These are phyloP conservation scores for Ambrosiella xylebori DNA, from an alignment of 2,329 filamentous ascomycete species.

Conservation along the genomic window DNA sequence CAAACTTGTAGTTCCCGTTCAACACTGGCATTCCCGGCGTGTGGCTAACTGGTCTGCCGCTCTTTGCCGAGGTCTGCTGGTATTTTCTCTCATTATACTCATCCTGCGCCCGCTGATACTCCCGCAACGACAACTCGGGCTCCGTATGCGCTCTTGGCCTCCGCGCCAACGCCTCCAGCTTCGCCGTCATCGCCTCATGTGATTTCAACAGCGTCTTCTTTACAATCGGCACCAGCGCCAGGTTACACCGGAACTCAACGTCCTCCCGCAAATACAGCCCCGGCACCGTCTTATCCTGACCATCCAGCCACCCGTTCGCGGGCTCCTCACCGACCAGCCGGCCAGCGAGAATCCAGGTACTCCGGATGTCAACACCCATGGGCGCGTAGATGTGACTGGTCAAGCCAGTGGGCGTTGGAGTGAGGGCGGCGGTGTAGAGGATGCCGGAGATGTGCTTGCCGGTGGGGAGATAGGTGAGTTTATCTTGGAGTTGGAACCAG, in stretches of 20 bases:
- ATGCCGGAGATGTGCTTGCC: slow-evolving; percentile 33
- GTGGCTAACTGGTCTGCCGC: not conserved
- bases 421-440: slow-evolving; percentile 65
- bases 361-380: slow-evolving; percentile 60
- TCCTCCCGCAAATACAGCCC: slow-evolving; percentile 77
- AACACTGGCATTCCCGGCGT: not conserved
- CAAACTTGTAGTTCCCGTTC: slow-evolving; percentile 2
- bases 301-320: slow-evolving; percentile 49
- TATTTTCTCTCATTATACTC: not conserved
- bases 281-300: slow-evolving; percentile 32
- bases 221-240: slow-evolving; percentile 59
- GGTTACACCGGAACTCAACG: slow-evolving; percentile 62
- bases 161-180: not conserved
- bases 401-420: slow-evolving; percentile 53
- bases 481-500: slow-evolving; percentile 71
- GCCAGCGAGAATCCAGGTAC: slow-evolving; percentile 61
- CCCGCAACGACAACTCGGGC: not conserved
- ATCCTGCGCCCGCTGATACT: not conserved
- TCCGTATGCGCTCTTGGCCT: not conserved
- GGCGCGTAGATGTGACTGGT: slow-evolving; percentile 76
- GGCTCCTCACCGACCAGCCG: slow-evolving; percentile 51
- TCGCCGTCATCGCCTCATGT: slow-evolving; percentile 46
- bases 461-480: slow-evolving; percentile 57
- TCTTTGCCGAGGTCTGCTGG: not conserved
- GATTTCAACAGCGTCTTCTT: slow-evolving; percentile 68